Conservation (phyloP, 108 stramenopile species). For the Parmales sp. region DNA sequence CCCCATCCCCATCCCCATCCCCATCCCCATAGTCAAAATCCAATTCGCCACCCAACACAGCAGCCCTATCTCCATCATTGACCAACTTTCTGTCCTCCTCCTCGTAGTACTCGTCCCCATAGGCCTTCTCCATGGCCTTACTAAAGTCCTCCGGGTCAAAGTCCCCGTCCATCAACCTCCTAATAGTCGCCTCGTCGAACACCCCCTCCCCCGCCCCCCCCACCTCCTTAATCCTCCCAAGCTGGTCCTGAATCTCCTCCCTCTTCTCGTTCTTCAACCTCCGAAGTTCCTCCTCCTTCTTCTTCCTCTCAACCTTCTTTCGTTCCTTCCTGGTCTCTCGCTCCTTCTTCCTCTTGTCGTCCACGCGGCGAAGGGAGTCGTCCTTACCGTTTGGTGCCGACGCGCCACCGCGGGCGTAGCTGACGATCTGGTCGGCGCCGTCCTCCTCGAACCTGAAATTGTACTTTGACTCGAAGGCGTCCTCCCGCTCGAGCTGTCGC, state of each 20-base stretch:
- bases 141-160: conserved; percentile 90
- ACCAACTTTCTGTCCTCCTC: conserved; percentile 76
- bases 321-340: conserved; percentile 74
- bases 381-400: conserved; percentile 11
- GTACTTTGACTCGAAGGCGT: conserved; percentile 94
- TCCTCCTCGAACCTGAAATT: conserved; percentile 99
- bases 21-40: conserved; percentile 45
- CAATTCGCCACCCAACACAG: conserved; percentile 36
- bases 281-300: conserved; percentile 85
- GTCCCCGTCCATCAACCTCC: conserved; percentile 84
- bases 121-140: conserved; percentile 65
- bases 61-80: conserved; percentile 40
- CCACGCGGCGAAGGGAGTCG: conserved; percentile 74
- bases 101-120: conserved; percentile 88
- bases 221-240: conserved; percentile 59
- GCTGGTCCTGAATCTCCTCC: conserved; percentile 60
- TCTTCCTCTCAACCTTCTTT: conserved; percentile 83
- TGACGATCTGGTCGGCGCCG: conserved; percentile 53
- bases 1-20: conserved; percentile 23
- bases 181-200: conserved; percentile 59
- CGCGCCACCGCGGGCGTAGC: conserved; percentile 60
- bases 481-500: conserved; percentile 75
- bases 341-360: conserved; percentile 78
- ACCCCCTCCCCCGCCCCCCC: conserved; percentile 29
- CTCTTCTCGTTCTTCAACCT: conserved; percentile 90